Evolutionary conservation across 2,329 filamentous ascomycete genomes (phyloP).

Genomic region (Pseudogymnoascus verrucosus): DNA sequence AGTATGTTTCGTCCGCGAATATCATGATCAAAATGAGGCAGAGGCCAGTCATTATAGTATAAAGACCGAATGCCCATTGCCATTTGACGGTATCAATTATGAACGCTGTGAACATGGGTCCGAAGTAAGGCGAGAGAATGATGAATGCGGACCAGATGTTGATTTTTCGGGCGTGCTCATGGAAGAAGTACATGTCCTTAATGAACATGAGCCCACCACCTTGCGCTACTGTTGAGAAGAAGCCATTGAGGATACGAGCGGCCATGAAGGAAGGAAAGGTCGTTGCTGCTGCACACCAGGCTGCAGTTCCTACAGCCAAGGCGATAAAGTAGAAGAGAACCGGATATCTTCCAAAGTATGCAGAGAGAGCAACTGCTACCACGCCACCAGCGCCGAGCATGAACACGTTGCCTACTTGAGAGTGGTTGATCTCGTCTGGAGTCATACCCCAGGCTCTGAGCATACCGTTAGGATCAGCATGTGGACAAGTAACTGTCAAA

Average conservation of each 20-base stretch:
- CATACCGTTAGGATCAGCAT: not conserved
- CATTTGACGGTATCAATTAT: constrained; percentile 33
- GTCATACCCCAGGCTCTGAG: not conserved
- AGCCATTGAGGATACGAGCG: constrained; percentile 21
- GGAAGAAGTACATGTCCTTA: constrained; percentile 53
- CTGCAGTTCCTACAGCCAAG: constrained; percentile 10
- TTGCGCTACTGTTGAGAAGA: constrained; percentile 15
- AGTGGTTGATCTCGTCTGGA: constrained; percentile 42
- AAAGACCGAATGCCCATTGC: constrained; percentile 42
- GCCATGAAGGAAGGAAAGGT: constrained; percentile 11
- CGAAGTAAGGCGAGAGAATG: constrained; percentile 37
- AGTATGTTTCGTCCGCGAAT: constrained; percentile 43
- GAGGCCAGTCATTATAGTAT: constrained; percentile 33
- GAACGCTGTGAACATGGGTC: constrained; percentile 30
- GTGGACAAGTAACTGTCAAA: not conserved
- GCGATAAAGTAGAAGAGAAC: constrained; percentile 21
- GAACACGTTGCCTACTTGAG: constrained; percentile 44
- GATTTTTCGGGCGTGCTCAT: constrained; percentile 41
- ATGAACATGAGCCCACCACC: constrained; percentile 42
- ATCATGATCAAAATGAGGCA: constrained; percentile 27
- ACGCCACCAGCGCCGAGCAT: constrained; percentile 29
- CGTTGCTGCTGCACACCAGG: constrained; percentile 11
- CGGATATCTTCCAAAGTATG: constrained; percentile 38
- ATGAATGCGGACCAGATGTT: constrained; percentile 38
- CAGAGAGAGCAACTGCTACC: constrained; percentile 28